Conservation (phyloP, 2,329 filamentous ascomycete genomes). For the Neonectria neomacrospora region DNA sequence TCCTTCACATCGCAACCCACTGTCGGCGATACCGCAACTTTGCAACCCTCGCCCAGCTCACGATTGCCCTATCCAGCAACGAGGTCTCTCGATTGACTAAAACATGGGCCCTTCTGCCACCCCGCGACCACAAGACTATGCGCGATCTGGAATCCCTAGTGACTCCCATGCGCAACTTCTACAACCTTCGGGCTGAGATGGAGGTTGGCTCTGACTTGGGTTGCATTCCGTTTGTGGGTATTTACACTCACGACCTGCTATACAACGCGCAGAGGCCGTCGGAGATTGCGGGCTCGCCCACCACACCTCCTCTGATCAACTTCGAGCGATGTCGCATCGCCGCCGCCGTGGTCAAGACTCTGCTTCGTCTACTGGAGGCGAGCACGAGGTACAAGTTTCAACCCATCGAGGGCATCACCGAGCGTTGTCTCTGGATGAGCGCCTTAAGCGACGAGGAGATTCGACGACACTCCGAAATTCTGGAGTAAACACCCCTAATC, state of each 20-base stretch:
- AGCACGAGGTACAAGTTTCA: slow-evolving; percentile 79
- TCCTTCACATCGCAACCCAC: slow-evolving; percentile 82
- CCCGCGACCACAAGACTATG: slow-evolving; percentile 72
- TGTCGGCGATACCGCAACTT: slow-evolving; percentile 83
- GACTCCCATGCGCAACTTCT: slow-evolving; percentile 81
- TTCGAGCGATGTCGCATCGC: slow-evolving; percentile 84
- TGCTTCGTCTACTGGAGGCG: slow-evolving; percentile 81
- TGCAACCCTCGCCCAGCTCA: slow-evolving; percentile 83
- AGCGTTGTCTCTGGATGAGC: slow-evolving; percentile 87
- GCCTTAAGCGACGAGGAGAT: slow-evolving; percentile 83
- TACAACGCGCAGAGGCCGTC: slow-evolving; percentile 84
- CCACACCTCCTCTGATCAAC: slow-evolving; percentile 77
- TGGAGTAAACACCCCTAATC: slow-evolving; percentile 52
- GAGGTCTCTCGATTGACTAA: slow-evolving; percentile 74
- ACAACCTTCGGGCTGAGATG: slow-evolving; percentile 82
- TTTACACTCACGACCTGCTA: slow-evolving; percentile 85
- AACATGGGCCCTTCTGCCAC: slow-evolving; percentile 78
- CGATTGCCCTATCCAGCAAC: slow-evolving; percentile 79
- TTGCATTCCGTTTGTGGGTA: slow-evolving; percentile 86
- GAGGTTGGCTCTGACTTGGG: slow-evolving; percentile 74
- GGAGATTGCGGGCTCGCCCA: slow-evolving; percentile 75
- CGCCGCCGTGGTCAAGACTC: slow-evolving; percentile 81
- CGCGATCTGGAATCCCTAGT: slow-evolving; percentile 77
- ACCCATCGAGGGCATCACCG: slow-evolving; percentile 79
- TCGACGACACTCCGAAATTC: slow-evolving; percentile 60